Conservation (phyloP, 805 yeast genomes). For the Debaryomyces hansenii region DNA sequence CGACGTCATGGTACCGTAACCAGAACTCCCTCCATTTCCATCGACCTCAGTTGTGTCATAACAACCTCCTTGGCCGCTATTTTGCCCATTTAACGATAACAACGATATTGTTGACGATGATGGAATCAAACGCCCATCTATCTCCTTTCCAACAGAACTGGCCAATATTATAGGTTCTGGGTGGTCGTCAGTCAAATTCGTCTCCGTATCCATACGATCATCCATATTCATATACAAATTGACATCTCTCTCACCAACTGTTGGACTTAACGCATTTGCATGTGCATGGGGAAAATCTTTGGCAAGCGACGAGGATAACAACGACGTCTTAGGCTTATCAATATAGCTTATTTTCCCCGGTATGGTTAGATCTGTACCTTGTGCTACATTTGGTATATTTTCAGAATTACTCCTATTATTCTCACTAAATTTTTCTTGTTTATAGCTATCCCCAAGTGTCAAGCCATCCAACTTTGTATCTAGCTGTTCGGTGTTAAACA, state of each 20-base stretch:
- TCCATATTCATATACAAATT: constrained; percentile 13
- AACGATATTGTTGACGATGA: constrained; percentile 44
- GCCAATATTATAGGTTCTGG: constrained; percentile 47
- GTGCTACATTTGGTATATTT: too few relatives aligned
- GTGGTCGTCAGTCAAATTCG: constrained; percentile 29
- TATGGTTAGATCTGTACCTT: too few relatives aligned
- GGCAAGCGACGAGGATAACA: constrained; percentile 29
- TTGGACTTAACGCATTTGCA: not conserved
- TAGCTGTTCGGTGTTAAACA: constrained; percentile 7
- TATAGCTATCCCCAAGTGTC: constrained; percentile 6
- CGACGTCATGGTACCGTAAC: not conserved
- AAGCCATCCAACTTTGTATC: constrained; percentile 10
- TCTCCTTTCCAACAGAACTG: constrained; percentile 42
- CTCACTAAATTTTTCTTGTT: not conserved
- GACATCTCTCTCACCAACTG: not conserved
- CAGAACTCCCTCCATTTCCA: too few relatives aligned
- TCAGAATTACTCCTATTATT: not conserved
- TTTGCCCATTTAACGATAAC: constrained; percentile 31
- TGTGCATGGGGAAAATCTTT: constrained; percentile 11
- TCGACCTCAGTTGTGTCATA: not conserved
- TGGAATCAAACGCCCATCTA: constrained; percentile 40
- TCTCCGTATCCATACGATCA: constrained; percentile 7
- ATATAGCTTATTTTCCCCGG: too few relatives aligned
- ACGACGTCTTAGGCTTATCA: constrained; percentile 16
- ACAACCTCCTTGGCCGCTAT: not conserved